These are phyloP conservation scores for Diaporthe velutina DNA, from an alignment of 2,329 filamentous ascomycete genomes.

Conservation along the genomic window DNA sequence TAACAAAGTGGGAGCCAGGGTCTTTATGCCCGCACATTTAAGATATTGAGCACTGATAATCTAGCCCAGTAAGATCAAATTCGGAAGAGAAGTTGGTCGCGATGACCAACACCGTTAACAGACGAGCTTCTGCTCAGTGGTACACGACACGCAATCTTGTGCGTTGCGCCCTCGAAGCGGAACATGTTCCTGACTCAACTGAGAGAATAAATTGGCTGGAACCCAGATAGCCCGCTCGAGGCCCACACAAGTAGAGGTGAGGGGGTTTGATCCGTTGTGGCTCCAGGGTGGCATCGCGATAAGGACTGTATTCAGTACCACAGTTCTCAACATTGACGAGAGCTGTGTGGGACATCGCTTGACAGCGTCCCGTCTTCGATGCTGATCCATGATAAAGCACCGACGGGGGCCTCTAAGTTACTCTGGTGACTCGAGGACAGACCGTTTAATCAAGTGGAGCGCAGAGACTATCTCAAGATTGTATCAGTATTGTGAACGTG, in stretches of 20 bases:
- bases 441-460: background rate
- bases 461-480: background rate
- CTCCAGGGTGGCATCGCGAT: background rate
- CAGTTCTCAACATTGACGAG: no score
- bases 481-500: background rate
- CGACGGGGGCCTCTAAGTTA: background rate
- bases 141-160: background rate
- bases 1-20: background rate
- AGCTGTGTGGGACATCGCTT: background rate
- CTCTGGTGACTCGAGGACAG: background rate
- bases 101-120: background rate
- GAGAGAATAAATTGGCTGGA: background rate
- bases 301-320: background rate
- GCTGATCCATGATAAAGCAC: constrained; percentile 3
- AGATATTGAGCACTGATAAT: background rate
- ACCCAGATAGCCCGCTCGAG: background rate
- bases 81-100: background rate
- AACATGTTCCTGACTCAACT: background rate
- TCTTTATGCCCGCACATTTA: background rate
- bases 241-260: background rate
- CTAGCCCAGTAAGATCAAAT: background rate
- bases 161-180: background rate
- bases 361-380: background rate
- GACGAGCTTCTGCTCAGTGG: no score
- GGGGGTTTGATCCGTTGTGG: no score